Conservation (phyloP, 768 basidiomycete genomes). For the Phylloporus scabripes region DNA sequence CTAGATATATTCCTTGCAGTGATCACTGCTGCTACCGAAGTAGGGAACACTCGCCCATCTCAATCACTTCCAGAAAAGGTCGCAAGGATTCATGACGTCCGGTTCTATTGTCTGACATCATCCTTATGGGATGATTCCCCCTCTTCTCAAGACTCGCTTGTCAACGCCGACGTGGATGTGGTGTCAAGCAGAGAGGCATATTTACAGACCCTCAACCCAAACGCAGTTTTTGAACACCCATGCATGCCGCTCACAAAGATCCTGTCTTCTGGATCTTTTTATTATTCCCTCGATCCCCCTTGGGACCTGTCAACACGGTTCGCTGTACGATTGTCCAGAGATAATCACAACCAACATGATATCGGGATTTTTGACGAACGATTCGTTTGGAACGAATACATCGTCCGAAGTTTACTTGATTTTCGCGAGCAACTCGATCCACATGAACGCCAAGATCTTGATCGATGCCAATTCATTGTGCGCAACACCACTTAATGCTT, state of each 20-base stretch:
- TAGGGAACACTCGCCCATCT: constrained; percentile 66
- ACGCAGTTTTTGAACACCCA: constrained; percentile 80
- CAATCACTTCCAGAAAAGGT: constrained; percentile 57
- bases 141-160: constrained; percentile 43
- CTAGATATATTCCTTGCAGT: constrained; percentile 84
- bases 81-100: constrained; percentile 81
- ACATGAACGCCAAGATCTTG: constrained; percentile 66
- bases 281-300: constrained; percentile 73
- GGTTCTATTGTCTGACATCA: constrained; percentile 83
- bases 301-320: constrained; percentile 92
- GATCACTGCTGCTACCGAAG: constrained; percentile 67
- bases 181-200: constrained; percentile 41
- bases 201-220: constrained; percentile 33
- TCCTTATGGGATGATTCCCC: constrained; percentile 78
- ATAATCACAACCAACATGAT: constrained; percentile 41
- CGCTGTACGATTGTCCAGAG: constrained; percentile 57
- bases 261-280: constrained; percentile 87
- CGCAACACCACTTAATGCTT: constrained; percentile 26
- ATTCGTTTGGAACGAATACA: constrained; percentile 94
- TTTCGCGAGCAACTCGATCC: constrained; percentile 77
- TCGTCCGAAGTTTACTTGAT: constrained; percentile 80
- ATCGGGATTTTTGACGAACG: constrained; percentile 68
- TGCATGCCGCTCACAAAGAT: constrained; percentile 88
- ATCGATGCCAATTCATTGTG: constrained; percentile 81
- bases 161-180: constrained; percentile 56